Evolutionary conservation across 192 early-diverging fungal species (phyloP).

Genomic region (Entomortierella chlamydospora): DNA sequence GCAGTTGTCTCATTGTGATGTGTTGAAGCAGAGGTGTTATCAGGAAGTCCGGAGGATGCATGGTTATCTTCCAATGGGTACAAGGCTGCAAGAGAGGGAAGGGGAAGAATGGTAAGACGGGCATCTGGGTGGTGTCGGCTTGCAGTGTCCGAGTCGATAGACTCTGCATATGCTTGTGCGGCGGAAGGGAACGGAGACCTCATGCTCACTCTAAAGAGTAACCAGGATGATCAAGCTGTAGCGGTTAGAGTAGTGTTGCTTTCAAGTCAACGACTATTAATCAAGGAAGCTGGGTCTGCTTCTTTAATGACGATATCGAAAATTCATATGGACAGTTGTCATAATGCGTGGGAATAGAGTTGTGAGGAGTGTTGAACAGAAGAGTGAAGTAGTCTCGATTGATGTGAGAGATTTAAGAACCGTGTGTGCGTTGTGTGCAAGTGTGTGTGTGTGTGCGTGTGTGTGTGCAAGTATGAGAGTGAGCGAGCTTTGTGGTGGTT

Average conservation of each 20-base stretch:
- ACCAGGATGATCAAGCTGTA: neutral
- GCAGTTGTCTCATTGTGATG: constrained; percentile 5
- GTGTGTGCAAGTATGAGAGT: too few relatives aligned
- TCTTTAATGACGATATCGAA: neutral
- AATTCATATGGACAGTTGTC: too few relatives aligned
- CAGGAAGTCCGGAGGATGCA: constrained; percentile 1
- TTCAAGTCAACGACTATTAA: neutral
- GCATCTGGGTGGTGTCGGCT: constrained; percentile 52
- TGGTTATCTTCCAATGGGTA: constrained; percentile 35
- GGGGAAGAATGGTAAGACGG: constrained; percentile 49
- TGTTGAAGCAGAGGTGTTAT: constrained; percentile 6
- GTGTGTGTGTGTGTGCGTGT: too few relatives aligned
- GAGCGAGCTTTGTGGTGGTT: too few relatives aligned
- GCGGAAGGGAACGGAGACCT: constrained; percentile 51
- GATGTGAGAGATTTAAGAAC: too few relatives aligned
- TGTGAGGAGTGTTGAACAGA: too few relatives aligned
- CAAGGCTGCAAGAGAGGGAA: constrained; percentile 49
- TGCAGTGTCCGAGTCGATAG: constrained; percentile 53
- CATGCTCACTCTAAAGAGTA: constrained; percentile 18
- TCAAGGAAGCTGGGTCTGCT: neutral
- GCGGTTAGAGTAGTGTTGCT: neutral
- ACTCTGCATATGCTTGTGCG: constrained; percentile 50
- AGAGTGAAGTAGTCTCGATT: too few relatives aligned
- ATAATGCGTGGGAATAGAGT: too few relatives aligned
- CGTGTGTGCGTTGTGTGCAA: too few relatives aligned